phyloP scores from a whole-genome alignment of 2,329 filamentous ascomycete genomes.

The Venturia effusa region DNA sequence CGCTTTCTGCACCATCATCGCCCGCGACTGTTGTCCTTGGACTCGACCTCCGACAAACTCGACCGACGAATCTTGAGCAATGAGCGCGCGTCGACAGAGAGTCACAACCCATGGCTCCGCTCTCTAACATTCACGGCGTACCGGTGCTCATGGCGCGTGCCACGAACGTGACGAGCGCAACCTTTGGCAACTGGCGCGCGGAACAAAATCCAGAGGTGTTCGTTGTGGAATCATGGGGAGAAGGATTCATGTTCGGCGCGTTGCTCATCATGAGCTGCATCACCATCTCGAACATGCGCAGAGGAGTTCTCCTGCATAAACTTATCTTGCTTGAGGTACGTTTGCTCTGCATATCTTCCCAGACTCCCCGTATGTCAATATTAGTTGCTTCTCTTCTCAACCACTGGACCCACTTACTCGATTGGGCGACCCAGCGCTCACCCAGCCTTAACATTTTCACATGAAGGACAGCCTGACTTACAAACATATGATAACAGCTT shows the following conservation, averaged over 20 bases:
- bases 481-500: slow-evolving; percentile 26
- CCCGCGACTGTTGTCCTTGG: background rate
- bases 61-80: background rate
- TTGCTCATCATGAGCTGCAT: slow-evolving; percentile 36
- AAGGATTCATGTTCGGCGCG: slow-evolving; percentile 10
- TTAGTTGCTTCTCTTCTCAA: background rate
- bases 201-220: slow-evolving; percentile 3
- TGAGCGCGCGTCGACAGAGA: background rate
- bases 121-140: background rate
- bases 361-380: background rate
- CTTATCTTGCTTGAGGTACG: slow-evolving; percentile 39
- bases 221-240: slow-evolving; percentile 8
- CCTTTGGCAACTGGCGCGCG: slow-evolving; percentile 9
- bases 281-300: slow-evolving; percentile 38
- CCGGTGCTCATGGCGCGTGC: background rate
- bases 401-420: background rate
- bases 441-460: background rate
- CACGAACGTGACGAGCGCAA: background rate
- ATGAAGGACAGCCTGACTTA: background rate
- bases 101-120: background rate
- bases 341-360: background rate
- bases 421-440: background rate
- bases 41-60: background rate
- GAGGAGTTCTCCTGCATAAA: slow-evolving; percentile 37
- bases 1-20: background rate